A percentile compares a stretch with the other conserved stretches of the same genome.
Conservation (phyloP, 305 asterid species). For the Solanum hybrid region DNA sequence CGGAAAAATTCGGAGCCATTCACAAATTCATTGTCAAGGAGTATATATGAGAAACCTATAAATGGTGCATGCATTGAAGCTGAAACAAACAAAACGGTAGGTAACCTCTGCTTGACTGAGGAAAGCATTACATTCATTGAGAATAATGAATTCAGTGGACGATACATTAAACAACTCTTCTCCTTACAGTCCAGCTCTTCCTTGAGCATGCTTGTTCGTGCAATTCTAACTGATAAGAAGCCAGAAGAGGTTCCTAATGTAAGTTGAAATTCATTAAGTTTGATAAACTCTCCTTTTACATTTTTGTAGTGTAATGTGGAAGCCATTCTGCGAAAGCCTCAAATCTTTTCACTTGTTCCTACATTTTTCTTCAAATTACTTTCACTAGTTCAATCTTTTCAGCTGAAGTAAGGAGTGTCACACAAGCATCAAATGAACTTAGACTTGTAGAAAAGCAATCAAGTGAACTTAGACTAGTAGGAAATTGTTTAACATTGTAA, state of each 20-base stretch:
- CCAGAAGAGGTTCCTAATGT: conserved; percentile 93
- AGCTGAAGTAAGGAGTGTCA: background rate
- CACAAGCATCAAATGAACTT: background rate
- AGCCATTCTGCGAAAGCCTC: background rate
- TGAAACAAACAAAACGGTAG: conserved; percentile 42
- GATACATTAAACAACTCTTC: conserved; percentile 2
- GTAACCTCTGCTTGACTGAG: conserved; percentile 10
- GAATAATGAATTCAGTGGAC: conserved; percentile 3
- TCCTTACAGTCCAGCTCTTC: conserved; percentile 64
- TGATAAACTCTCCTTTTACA: background rate
- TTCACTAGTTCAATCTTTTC: background rate
- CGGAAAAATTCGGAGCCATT: conserved; percentile 82
- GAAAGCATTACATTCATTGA: background rate
- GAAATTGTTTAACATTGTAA: background rate
- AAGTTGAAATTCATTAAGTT: conserved; percentile 15
- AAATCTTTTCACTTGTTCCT: background rate
- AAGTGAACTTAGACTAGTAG: background rate
- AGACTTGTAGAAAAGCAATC: background rate
- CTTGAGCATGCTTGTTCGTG: conserved; percentile 68
- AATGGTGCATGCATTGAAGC: conserved; percentile 27
- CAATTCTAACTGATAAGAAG: conserved; percentile 66
- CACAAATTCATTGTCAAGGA: conserved; percentile 49
- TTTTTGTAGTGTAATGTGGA: background rate
- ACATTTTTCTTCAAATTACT: background rate
- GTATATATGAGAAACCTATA: conserved; percentile 39